Base-by-base conservation (phyloP, 2,329 filamentous ascomycete species). In the Penicillium griseofulvum region DNA sequence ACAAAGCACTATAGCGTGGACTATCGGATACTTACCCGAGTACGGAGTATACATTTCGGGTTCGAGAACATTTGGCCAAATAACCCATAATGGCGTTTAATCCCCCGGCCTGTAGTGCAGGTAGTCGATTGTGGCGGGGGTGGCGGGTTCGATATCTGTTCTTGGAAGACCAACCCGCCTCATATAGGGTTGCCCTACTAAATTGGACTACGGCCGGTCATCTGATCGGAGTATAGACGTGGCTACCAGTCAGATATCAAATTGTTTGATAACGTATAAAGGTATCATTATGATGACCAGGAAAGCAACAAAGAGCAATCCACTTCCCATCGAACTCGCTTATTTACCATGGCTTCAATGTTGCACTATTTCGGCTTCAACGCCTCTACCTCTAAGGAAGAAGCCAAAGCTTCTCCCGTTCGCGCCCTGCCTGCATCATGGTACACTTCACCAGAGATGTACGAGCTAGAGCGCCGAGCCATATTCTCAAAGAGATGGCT, bases 371-470 rank as follows among this genome's bases (percentile, higher is more conserved):
- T 65, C 17, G 59, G 62, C 53, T 65, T 65, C 49, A 56, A 54
- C 14, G 39, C 49, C 29, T n/a, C 55, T 49, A 26, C 56, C 11
- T 26, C 57, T 5, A 57, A 62, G 16, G 51, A 52, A 16, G 49
- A 57, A 42, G 28, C 41, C 6, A 60, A 55, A n/a, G 46, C 50
- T n/a, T 46, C 52, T 1, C 57, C 57, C 0, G 55, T 64, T 16
- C 61, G 62, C 10, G 61, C 62, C 22, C 43, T 65, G 11, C 62
- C 62, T 16, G 57, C 62, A 31, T 63, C 59, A 53, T 65, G 62
- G 62, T 65, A 65, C 24, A 65, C 55, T 12, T 59, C 61, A 9
- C 61, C 56, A 6, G 62, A 65, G 12, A 65, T 65, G 61, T 65
- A 65, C 9, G 57, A 65, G n/a, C 41, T 65, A 4, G 61, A 65